Base-by-base conservation (phyloP, 192 early-diverging fungal genomes). In the Umbelopsis isabellina region DNA sequence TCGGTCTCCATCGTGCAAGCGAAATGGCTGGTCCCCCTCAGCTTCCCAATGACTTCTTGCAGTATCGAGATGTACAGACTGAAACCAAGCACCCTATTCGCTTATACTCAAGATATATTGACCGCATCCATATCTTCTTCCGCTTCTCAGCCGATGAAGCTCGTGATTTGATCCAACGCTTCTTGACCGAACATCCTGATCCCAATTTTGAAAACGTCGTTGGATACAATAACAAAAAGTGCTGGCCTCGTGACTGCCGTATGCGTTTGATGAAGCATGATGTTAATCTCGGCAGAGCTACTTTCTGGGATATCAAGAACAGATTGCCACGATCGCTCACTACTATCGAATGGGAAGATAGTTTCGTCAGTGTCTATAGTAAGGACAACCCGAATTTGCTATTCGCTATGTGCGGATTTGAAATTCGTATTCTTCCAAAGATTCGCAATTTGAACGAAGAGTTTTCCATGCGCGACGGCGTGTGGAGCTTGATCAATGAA, bases 231-330 rank as follows among this genome's bases (percentile, higher is more conserved):
- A 96, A 97, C 87, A 97, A 97, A 75, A 95, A 94, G 68, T 97
- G 95, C 86, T 98, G 95, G 98, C 98, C 98, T 21, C 92, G 98
- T 55, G 98, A 99, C 83, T 94, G 95, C 71, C 91, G 98, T 65
- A 99, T 99, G 98, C 91, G 98, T 49, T 76, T 99, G 71, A 97
- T 99, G 94, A 96, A 96, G 84, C 95, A 95, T 81, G 98, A 99
- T 77, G 97, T 99, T 51, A 97, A 98, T 69, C 75, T 98, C 41
- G 98, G 98, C 46, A 91, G 98, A 44, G 98, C 98, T 1, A 95
- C 95, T 15, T 99, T 99, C 75, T 99, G 98, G 98, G 98, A 99
- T 72, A 95, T 99, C 78, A 97, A 97, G 80, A 98, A 98, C 79
- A 86, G 98, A 53, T 84, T 99, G 71, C 98, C 98, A 35, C 91